Evolutionary conservation across 768 basidiomycete species (phyloP).

Genomic region (Xerocomus spinulosus): DNA sequence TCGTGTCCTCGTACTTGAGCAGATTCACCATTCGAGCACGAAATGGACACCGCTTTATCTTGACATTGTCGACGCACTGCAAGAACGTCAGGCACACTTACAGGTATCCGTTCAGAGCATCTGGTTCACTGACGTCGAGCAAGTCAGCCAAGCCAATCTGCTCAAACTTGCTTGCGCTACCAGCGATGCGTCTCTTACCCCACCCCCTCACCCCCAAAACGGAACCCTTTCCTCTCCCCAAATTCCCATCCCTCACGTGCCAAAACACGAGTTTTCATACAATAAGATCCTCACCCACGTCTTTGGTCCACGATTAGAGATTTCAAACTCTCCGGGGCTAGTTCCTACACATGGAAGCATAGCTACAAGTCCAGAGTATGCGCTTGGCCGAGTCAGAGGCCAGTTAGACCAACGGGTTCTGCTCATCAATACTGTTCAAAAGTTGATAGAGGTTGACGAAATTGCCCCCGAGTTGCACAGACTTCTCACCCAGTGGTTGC

Average conservation of each 20-base stretch:
- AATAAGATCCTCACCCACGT: constrained; percentile 81
- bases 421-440: constrained; percentile 60
- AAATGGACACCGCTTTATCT: constrained; percentile 89
- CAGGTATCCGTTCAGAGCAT: constrained; percentile 59
- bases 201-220: constrained; percentile 48
- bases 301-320: constrained; percentile 73
- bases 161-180: constrained; percentile 47
- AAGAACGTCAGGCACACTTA: constrained; percentile 46
- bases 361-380: constrained; percentile 92
- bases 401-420: constrained; percentile 71
- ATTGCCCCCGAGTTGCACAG: constrained; percentile 57
- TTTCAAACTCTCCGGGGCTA: constrained; percentile 79
- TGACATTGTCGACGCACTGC: constrained; percentile 70
- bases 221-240: constrained; percentile 26
- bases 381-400: constrained; percentile 85
- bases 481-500: constrained; percentile 75
- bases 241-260: constrained; percentile 54
- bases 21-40: constrained; percentile 66
- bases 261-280: constrained; percentile 88
- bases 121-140: constrained; percentile 48
- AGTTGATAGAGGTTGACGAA: constrained; percentile 51
- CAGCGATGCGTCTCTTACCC: constrained; percentile 32
- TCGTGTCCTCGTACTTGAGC: constrained; percentile 79
- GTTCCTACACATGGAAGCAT: constrained; percentile 64
- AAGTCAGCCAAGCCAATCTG: constrained; percentile 42